Percentiles rank a stretch among this genome's conserved stretches.
phyloP scores from a whole-genome alignment of 176 grass and related monocot genomes.

The Aegilops bicornis region DNA sequence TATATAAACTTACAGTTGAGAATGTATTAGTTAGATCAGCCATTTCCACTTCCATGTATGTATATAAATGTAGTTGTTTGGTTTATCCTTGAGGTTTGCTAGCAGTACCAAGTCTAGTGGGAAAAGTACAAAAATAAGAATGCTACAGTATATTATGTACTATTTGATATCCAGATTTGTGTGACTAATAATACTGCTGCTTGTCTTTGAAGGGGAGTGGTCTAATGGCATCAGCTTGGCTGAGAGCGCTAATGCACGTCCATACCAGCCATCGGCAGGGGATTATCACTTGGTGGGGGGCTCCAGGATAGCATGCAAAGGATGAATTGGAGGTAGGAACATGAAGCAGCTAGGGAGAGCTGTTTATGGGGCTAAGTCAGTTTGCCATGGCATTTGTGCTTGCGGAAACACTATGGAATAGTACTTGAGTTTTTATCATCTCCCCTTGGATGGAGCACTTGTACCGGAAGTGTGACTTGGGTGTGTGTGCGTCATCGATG shows the following conservation, averaged over 20 bases:
- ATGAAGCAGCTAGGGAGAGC: neutral
- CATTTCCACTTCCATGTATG: neutral
- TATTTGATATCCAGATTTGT: neutral
- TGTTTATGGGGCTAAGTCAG: slow-evolving; percentile 6
- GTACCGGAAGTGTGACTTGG: neutral
- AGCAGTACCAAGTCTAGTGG: neutral
- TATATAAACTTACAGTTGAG: no score
- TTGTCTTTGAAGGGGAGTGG: slow-evolving; percentile 1
- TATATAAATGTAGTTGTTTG: neutral
- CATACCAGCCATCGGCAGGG: neutral
- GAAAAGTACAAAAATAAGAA: no score
- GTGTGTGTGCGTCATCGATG: neutral
- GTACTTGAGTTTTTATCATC: neutral
- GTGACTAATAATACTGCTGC: neutral
- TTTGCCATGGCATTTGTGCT: neutral
- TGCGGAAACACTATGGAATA: no score
- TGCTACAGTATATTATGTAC: no score
- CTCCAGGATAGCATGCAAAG: neutral
- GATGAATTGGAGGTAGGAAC: neutral
- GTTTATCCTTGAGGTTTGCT: neutral
- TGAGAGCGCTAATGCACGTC: neutral
- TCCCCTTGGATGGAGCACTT: neutral
- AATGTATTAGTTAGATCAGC: neutral
- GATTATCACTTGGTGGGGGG: neutral
- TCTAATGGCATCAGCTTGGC: slow-evolving; percentile 2